Evolutionary conservation across 2,329 filamentous ascomycete genomes (phyloP).

Genomic region (Cercospora sp.): DNA sequence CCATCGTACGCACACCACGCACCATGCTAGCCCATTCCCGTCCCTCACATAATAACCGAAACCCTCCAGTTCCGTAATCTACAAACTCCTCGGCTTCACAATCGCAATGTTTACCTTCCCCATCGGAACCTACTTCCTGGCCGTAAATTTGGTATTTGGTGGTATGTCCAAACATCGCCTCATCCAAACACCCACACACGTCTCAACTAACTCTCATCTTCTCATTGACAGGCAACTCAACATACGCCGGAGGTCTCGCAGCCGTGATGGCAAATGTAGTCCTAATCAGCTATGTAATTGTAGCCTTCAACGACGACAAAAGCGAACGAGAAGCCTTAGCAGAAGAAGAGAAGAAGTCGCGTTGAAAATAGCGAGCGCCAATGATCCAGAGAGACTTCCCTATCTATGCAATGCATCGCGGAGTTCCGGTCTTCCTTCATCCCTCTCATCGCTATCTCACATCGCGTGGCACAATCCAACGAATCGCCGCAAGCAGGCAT

Average conservation of each 20-base stretch:
- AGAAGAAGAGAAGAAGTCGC: constrained; percentile 43
- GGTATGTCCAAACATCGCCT: constrained; percentile 56
- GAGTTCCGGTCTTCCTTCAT: no score
- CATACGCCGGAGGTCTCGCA: constrained; percentile 79
- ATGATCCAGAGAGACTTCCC: background rate
- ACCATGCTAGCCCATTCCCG: background rate
- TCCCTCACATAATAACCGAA: background rate
- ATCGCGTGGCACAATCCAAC: background rate
- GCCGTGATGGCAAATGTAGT: constrained; percentile 91
- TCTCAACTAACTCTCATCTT: background rate
- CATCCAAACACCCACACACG: background rate
- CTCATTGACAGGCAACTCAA: constrained; percentile 69
- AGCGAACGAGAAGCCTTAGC: constrained; percentile 51
- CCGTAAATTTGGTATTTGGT: constrained; percentile 72
- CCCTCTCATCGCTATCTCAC: background rate
- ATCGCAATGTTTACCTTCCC: constrained; percentile 86
- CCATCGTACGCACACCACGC: constrained; percentile 61
- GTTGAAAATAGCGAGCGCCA: background rate
- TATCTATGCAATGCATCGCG: background rate
- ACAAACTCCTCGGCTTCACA: constrained; percentile 87
- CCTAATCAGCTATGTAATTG: constrained; percentile 83
- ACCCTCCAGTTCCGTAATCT: constrained; percentile 69
- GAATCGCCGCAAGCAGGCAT: background rate
- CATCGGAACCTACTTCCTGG: constrained; percentile 84
- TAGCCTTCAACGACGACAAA: constrained; percentile 85